These are phyloP conservation scores for Phytophthora capsici DNA, from an alignment of 352 stramenopile species.

Conservation along the genomic window DNA sequence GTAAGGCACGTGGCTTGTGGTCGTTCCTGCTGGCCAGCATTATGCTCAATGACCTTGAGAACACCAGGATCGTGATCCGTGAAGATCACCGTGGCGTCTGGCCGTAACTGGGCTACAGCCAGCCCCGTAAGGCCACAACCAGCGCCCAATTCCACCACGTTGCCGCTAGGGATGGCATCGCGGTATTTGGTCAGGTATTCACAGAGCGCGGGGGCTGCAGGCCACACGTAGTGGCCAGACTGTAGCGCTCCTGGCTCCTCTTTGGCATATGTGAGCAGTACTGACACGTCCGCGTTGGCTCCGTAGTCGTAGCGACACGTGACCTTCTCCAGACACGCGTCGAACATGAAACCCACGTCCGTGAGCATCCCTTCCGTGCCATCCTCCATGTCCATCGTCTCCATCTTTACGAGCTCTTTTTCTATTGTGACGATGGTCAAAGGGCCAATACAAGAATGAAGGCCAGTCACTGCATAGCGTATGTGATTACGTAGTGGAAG, in stretches of 20 bases:
- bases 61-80: slow-evolving; percentile 85
- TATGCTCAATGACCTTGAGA: slow-evolving; percentile 83
- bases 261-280: slow-evolving; percentile 77
- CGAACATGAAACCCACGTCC: slow-evolving; percentile 75
- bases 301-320: slow-evolving; percentile 74
- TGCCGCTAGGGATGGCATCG: slow-evolving; percentile 54
- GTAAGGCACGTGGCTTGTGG: slow-evolving; percentile 63
- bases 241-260: slow-evolving; percentile 61
- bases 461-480: slow-evolving; percentile 2
- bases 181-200: slow-evolving; percentile 62
- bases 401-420: slow-evolving; percentile 25
- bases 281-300: slow-evolving; percentile 52
- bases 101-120: slow-evolving; percentile 64
- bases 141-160: slow-evolving; percentile 73
- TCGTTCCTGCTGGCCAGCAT: slow-evolving; percentile 62
- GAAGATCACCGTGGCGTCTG: slow-evolving; percentile 71
- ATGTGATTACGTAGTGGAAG: slow-evolving; percentile 19
- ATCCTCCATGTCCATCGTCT: slow-evolving; percentile 40
- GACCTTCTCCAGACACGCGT: slow-evolving; percentile 67
- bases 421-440: not conserved
- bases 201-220: slow-evolving; percentile 69
- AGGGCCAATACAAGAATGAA: not conserved
- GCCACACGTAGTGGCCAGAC: slow-evolving; percentile 75
- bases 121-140: slow-evolving; percentile 73
- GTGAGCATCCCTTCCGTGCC: slow-evolving; percentile 49